Evolutionary conservation across 208 protist genomes (phyloP).

Genomic region (Leishmania mexicana): DNA sequence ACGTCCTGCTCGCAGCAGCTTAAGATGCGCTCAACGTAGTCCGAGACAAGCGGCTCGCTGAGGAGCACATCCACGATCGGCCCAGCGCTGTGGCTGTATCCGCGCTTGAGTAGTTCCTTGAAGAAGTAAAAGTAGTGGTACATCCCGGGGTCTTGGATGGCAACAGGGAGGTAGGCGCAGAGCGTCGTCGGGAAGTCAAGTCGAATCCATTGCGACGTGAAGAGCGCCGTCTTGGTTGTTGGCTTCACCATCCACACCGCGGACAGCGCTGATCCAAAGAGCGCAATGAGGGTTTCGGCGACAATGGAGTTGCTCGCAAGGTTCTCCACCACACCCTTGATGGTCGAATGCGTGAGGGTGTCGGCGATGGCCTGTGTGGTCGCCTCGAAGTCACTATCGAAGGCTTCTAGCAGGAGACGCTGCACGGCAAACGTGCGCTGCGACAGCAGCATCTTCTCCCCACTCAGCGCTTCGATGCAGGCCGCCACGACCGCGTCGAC

Average conservation of each 20-base stretch:
- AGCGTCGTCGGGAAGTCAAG: slow-evolving; percentile 40
- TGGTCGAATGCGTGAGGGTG: slow-evolving; percentile 25
- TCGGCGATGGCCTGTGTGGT: slow-evolving; percentile 54
- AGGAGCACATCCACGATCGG: slow-evolving; percentile 72
- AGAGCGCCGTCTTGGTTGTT: slow-evolving; percentile 41
- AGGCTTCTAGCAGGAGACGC: slow-evolving; percentile 64
- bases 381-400: slow-evolving; percentile 50
- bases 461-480: slow-evolving; percentile 19
- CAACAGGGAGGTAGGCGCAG: slow-evolving; percentile 32
- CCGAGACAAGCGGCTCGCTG: slow-evolving; percentile 35
- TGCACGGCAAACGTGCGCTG: slow-evolving; percentile 47
- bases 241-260: slow-evolving; percentile 47
- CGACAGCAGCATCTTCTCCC: slow-evolving; percentile 19
- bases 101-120: slow-evolving; percentile 68
- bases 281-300: slow-evolving; percentile 62
- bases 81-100: slow-evolving; percentile 69
- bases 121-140: slow-evolving; percentile 79
- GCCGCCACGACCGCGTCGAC: slow-evolving; percentile 22
- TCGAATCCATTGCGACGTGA: slow-evolving; percentile 57
- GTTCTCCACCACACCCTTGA: slow-evolving; percentile 46
- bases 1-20: slow-evolving; percentile 37
- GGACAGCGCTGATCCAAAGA: slow-evolving; percentile 62
- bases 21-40: slow-evolving; percentile 37
- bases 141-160: slow-evolving; percentile 31
- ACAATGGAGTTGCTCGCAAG: slow-evolving; percentile 53